A percentile compares a stretch with the other conserved stretches of the same genome.
Evolutionary conservation across 2,329 filamentous ascomycete genomes (phyloP).

Genomic region (Clarireedia sp.): DNA sequence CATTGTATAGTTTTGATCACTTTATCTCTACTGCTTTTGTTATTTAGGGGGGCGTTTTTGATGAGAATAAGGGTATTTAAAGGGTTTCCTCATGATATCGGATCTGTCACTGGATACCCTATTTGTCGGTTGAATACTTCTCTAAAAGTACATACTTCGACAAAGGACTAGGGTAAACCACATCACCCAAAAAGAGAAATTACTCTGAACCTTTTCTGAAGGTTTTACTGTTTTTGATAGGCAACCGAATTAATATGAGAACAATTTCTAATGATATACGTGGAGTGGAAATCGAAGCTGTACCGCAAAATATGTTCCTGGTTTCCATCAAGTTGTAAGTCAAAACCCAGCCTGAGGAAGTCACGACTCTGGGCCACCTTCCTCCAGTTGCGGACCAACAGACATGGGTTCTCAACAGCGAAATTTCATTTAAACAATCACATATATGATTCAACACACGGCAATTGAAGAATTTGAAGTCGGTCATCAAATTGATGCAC

Average conservation of each 20-base stretch:
- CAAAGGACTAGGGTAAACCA: conserved; percentile 9
- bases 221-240: conserved; percentile 7
- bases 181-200: neutral
- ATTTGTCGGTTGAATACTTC: conserved; percentile 12
- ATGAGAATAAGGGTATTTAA: conserved; percentile 7
- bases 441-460: too few species aligned
- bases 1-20: conserved; percentile 9
- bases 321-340: neutral
- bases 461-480: too few species aligned
- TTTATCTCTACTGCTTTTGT: conserved; percentile 9
- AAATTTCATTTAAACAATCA: too few species aligned
- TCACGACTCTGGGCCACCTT: too few species aligned
- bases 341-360: too few species aligned
- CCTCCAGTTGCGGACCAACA: too few species aligned
- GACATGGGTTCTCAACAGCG: too few species aligned
- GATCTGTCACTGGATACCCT: conserved; percentile 21
- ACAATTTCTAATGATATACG: neutral
- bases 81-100: conserved; percentile 1
- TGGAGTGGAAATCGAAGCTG: too few species aligned
- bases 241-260: conserved; percentile 8
- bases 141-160: conserved; percentile 14
- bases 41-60: conserved; percentile 14
- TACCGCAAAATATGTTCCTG: neutral
- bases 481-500: too few species aligned
- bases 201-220: neutral